phyloP scores from a whole-genome alignment of 1,139 yeast genomes.

The Trichomonascaceae sp. region DNA sequence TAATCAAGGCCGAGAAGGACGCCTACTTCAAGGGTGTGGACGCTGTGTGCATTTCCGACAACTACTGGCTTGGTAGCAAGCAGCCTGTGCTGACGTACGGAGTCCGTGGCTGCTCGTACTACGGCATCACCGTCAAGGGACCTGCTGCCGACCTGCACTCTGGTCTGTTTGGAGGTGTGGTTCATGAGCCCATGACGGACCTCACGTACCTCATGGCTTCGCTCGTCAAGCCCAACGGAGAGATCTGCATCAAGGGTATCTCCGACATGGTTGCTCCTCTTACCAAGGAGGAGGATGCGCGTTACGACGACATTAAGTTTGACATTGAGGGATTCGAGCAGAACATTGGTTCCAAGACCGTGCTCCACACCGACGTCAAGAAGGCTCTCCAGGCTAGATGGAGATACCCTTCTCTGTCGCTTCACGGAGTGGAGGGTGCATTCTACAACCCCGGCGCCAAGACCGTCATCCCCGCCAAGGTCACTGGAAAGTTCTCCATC shows the following conservation, averaged over 20 bases:
- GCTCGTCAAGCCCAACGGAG: constrained; percentile 63
- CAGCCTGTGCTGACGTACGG: constrained; percentile 97
- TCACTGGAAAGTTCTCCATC: constrained; percentile 85
- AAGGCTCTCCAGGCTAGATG: constrained; percentile 94
- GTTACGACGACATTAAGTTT: constrained; percentile 80
- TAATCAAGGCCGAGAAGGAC: constrained; percentile 67
- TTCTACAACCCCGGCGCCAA: constrained; percentile 91
- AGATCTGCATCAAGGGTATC: constrained; percentile 76
- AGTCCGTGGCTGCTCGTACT: constrained; percentile 91
- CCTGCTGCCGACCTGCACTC: constrained; percentile 97
- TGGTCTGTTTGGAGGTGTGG: constrained; percentile 94
- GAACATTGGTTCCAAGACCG: constrained; percentile 79
- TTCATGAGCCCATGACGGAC: constrained; percentile 97
- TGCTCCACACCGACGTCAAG: constrained; percentile 63
- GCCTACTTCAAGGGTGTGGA: constrained; percentile 76
- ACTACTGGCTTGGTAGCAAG: constrained; percentile 95
- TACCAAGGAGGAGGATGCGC: constrained; percentile 57
- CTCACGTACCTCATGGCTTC: constrained; percentile 60
- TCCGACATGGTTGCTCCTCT: constrained; percentile 91
- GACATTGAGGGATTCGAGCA: constrained; percentile 72
- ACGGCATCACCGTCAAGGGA: constrained; percentile 68
- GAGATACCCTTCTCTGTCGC: constrained; percentile 92
- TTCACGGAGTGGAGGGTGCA: constrained; percentile 98
- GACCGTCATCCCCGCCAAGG: constrained; percentile 95
- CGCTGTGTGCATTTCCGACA: constrained; percentile 92